phyloP scores from a whole-genome alignment of 192 early-diverging fungal species.

The Podochytrium sp. region DNA sequence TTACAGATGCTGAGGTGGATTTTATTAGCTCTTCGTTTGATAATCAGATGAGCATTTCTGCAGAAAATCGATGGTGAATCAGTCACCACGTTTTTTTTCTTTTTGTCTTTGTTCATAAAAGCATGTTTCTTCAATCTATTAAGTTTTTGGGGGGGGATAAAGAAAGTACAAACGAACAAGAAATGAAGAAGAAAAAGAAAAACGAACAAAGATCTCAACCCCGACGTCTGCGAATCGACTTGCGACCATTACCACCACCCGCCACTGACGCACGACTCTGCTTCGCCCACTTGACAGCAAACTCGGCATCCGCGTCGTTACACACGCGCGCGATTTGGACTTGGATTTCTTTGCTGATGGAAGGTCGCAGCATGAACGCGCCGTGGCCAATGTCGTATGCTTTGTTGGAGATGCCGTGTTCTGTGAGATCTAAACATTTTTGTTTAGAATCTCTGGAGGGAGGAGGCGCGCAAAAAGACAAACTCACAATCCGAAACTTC shows the following conservation, averaged over 20 bases:
- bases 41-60: slow-evolving; percentile 26
- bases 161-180: not conserved
- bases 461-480: too few relatives aligned
- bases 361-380: slow-evolving; percentile 32
- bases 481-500: slow-evolving; percentile 30
- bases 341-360: slow-evolving; percentile 29
- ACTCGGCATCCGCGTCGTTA: not conserved
- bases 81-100: too few relatives aligned
- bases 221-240: too few relatives aligned
- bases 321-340: slow-evolving; percentile 13
- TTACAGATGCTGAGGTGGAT: slow-evolving; percentile 33
- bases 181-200: not conserved
- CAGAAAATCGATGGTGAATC: too few relatives aligned
- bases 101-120: not conserved
- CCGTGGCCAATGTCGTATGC: slow-evolving; percentile 34
- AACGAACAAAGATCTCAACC: too few relatives aligned
- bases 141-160: not conserved
- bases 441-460: not conserved
- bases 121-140: not conserved
- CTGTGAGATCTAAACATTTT: slow-evolving; percentile 27
- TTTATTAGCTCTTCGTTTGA: slow-evolving; percentile 28
- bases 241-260: too few relatives aligned
- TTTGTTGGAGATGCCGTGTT: slow-evolving; percentile 9
- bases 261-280: too few relatives aligned
- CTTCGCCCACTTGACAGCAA: too few relatives aligned